Evolutionary conservation across 192 early-diverging fungal genomes (phyloP).

Genomic region (Rhizophagus clarus): DNA sequence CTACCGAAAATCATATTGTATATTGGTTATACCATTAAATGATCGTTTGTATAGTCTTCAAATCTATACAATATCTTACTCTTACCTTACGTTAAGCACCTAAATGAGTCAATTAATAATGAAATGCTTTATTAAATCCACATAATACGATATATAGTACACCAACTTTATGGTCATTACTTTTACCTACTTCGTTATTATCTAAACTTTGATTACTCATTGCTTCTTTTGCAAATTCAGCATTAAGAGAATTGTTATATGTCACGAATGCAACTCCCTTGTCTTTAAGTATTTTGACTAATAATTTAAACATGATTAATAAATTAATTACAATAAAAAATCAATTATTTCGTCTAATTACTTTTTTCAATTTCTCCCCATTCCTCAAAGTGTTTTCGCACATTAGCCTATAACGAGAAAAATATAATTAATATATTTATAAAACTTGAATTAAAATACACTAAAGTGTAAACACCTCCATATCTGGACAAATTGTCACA

Average conservation of each 20-base stretch:
- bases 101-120: not conserved
- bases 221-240: conserved; percentile 90
- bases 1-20: conserved; percentile 53
- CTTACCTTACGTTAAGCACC: conserved; percentile 44
- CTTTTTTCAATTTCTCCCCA: conserved; percentile 80
- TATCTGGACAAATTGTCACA: conserved; percentile 43
- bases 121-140: not conserved
- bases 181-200: conserved; percentile 63
- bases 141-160: not conserved
- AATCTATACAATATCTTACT: too few relatives aligned
- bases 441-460: too few relatives aligned
- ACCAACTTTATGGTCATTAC: not conserved
- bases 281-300: conserved; percentile 68
- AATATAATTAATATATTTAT: not conserved
- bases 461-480: conserved; percentile 37
- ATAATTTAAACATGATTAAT: conserved; percentile 18
- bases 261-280: conserved; percentile 86
- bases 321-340: not conserved
- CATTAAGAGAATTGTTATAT: conserved; percentile 66
- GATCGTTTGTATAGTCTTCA: conserved; percentile 11
- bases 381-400: conserved; percentile 67
- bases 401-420: conserved; percentile 37
- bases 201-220: conserved; percentile 84
- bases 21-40: not conserved
- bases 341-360: conserved; percentile 34